These are phyloP conservation scores for Silene conica DNA, from an alignment of 148 eudicot genomes.

Conservation along the genomic window DNA sequence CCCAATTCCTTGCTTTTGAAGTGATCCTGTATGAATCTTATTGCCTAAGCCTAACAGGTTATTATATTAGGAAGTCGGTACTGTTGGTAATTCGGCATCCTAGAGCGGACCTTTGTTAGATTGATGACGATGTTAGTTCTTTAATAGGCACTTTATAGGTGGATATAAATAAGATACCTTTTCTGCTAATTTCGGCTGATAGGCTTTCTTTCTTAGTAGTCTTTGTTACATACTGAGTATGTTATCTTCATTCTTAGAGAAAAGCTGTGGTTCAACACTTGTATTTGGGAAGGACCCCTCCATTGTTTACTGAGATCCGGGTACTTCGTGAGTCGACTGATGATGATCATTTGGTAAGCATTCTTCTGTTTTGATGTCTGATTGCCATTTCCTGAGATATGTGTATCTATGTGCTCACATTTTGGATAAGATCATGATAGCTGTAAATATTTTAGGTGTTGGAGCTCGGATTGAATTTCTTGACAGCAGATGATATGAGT, in stretches of 20 bases:
- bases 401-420: too few relatives aligned
- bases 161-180: neutral
- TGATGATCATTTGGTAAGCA: conserved; percentile 86
- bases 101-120: neutral
- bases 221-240: conserved; percentile 3
- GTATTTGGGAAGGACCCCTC: conserved; percentile 88
- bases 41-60: too few relatives aligned
- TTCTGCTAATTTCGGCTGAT: neutral
- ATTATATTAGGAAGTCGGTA: too few relatives aligned
- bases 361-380: neutral
- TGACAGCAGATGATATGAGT: conserved; percentile 88
- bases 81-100: neutral
- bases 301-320: conserved; percentile 83
- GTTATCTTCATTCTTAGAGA: conserved; percentile 39
- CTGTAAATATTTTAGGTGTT: conserved; percentile 49
- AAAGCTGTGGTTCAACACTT: conserved; percentile 61
- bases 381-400: too few relatives aligned
- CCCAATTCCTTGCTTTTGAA: neutral
- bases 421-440: neutral
- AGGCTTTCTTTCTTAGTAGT: neutral
- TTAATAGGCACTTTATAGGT: neutral
- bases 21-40: neutral
- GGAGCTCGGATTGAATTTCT: conserved; percentile 87
- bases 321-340: conserved; percentile 61
- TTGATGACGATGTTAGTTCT: neutral